Base-by-base conservation (phyloP, 192 early-diverging fungal genomes). In the Entomortierella parvispora region DNA sequence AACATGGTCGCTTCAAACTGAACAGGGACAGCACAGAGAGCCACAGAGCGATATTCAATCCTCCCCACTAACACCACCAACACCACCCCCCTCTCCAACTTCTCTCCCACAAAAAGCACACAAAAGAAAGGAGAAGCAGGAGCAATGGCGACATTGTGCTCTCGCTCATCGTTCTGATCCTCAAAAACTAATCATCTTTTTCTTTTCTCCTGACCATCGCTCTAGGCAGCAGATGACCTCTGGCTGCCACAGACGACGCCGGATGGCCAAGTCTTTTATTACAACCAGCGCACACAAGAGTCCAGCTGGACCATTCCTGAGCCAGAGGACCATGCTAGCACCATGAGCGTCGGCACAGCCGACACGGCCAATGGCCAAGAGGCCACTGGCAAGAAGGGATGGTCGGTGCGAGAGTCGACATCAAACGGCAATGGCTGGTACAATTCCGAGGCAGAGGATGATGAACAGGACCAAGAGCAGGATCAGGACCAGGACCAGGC, bases 221-320 rank as follows among this genome's bases (percentile, higher is more conserved):
- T 55, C 32, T 52, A 80, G 68, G 70, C 62, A 33, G 71, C 65
- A 47, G 69, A 65, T 47, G 74, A 74, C 10, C 75, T 76, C 55
- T 84, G 83, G 83, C 68, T 84, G n/a, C 57, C 71, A 5, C 83
- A 82, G 48, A 71, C 77, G 23, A 84, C 83, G 3, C 77, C 80
- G 1, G 83, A 84, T 71, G 83, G 83, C 4, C 66, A 71, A 25
- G 71, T 80, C 34, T 84, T 84, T 71, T 84, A 84, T 47, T 84
- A 71, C 49, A 84, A 84, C 49, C 59, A 68, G 33, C 66, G 71
- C 22, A 84, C 83, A 47, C 58, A 68, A 28, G 83, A 79, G 63
- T 84, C 83, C 7, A 62, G 71, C 12, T 84, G 83, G 83, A 77
- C 74, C 46, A 77, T 77, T 23, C 74, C 74, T 29, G 74, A 77